Percentiles rank a stretch among this genome's conserved stretches.
phyloP scores from a whole-genome alignment of 257 asterid genomes.

The Primulina huaijiensis region DNA sequence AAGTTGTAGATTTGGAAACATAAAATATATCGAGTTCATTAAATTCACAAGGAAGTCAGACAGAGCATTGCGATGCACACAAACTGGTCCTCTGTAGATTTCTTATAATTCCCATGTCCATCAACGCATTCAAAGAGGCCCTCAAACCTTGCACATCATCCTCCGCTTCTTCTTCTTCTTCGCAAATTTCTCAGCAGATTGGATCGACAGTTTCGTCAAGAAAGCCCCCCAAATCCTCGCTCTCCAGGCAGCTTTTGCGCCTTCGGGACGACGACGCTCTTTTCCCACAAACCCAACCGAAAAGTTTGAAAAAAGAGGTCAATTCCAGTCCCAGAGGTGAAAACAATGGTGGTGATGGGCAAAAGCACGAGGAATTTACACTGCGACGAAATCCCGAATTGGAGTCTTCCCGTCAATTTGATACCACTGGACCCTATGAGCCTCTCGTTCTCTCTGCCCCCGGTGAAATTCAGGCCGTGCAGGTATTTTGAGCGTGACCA shows the following conservation, averaged over 20 bases:
- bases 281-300: slow-evolving; percentile 26
- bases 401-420: slow-evolving; percentile 43
- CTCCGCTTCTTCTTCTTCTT: slow-evolving; percentile 22
- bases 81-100: background rate
- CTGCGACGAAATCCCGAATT: slow-evolving; percentile 36
- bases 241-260: slow-evolving; percentile 68
- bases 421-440: slow-evolving; percentile 64
- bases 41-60: background rate
- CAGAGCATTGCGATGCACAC: background rate
- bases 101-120: slow-evolving; percentile 50
- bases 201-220: slow-evolving; percentile 45
- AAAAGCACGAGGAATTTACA: slow-evolving; percentile 28
- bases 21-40: too few species aligned
- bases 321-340: slow-evolving; percentile 27
- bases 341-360: slow-evolving; percentile 24
- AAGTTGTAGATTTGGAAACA: too few species aligned
- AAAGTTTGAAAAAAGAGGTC: slow-evolving; percentile 30
- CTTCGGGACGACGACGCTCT: slow-evolving; percentile 46
- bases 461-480: slow-evolving; percentile 50
- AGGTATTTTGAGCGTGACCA: slow-evolving; percentile 34
- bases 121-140: slow-evolving; percentile 77
- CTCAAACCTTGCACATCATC: slow-evolving; percentile 66
- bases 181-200: slow-evolving; percentile 28
- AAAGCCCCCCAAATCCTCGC: slow-evolving; percentile 86
- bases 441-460: slow-evolving; percentile 66